Base-by-base conservation (phyloP, 306 rosid genomes). In the Acmispon strigosus region DNA sequence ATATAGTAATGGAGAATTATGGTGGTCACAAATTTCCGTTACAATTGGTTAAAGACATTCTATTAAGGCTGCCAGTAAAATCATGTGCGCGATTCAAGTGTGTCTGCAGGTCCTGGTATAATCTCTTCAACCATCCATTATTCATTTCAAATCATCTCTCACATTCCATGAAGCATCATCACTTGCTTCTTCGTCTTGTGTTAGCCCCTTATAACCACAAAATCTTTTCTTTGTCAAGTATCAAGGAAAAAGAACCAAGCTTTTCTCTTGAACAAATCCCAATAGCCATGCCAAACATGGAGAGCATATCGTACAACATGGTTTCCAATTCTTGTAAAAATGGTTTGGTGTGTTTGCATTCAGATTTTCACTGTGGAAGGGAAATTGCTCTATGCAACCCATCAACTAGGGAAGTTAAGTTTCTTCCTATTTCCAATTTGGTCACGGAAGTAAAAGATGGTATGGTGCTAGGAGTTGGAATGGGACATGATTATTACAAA, bases 381-480 rank as follows among this genome's bases (percentile, higher is more conserved):
- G 70, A 64, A 22, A 19, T 64, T 14, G 47, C 45, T 45, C 41
- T 64, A 8, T 64, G 56, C 56, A 64, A 64, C 24, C 43, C 70
- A 45, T 14, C 70, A 22, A 64, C 54, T 5, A 64, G 14, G 13
- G 70, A 64, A 5, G 34, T 47, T 0, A 47, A 55, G 43, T 36
- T 47, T 27, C 70, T 65, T 65, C 70, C 70, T 8, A 17, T 42
- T 5, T 65, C 70, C 8, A 2, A 48, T 47, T 65, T 65, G 44
- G 44, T 10, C 10, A 6, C 27, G 29, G 15, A 27, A 48, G 9
- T 65, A 14, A n/a, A 45, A 24, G 70, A 65, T 65, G 70, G 70
- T 0, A 65, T 14, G 70, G 24, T 65, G 15, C 57, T 65, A 47
- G 70, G 57, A n/a, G 70, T 64, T 27, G 70, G 57, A 65, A 24